These are phyloP conservation scores for Aspergillus sp. DNA, from an alignment of 2,329 filamentous ascomycete genomes.

Conservation along the genomic window DNA sequence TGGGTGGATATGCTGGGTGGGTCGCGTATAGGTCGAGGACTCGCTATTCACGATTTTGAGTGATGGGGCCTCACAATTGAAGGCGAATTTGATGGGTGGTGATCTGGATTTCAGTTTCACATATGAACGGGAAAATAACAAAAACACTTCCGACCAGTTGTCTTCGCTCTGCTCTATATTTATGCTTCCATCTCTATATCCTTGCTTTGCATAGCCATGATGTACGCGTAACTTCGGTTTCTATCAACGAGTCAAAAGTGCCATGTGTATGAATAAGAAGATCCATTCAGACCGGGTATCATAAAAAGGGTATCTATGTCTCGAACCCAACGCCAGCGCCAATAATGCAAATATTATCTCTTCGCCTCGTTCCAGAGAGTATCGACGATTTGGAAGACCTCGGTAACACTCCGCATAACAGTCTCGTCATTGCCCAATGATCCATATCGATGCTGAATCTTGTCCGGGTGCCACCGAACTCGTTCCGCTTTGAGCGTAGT, in stretches of 20 bases:
- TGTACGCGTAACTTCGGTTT: slow-evolving; percentile 21
- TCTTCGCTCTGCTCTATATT: slow-evolving; percentile 1
- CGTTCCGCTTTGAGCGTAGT: slow-evolving; percentile 78
- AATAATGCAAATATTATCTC: slow-evolving; percentile 23
- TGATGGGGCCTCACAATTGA: not conserved
- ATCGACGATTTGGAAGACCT: slow-evolving; percentile 90
- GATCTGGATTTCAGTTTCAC: not conserved
- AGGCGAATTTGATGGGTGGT: not conserved
- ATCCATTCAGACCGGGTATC: slow-evolving; percentile 11
- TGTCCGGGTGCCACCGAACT: slow-evolving; percentile 96
- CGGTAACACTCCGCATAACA: slow-evolving; percentile 79
- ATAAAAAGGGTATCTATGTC: not conserved
- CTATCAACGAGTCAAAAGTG: slow-evolving; percentile 21
- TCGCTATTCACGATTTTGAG: slow-evolving; percentile 51
- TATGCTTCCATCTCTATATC: slow-evolving; percentile 20
- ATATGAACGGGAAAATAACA: slow-evolving; percentile 12
- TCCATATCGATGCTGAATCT: slow-evolving; percentile 88
- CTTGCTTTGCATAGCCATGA: slow-evolving; percentile 28
- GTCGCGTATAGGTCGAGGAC: slow-evolving; percentile 74
- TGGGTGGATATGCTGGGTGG: slow-evolving; percentile 81
- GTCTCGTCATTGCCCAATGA: slow-evolving; percentile 69
- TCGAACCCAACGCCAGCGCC: not conserved
- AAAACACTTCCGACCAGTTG: slow-evolving; percentile 9
- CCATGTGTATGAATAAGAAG: slow-evolving; percentile 9
- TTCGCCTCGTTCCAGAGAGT: slow-evolving; percentile 72